Conservation (phyloP, 2,329 filamentous ascomycete species). For the Coniochaeta sp. region DNA sequence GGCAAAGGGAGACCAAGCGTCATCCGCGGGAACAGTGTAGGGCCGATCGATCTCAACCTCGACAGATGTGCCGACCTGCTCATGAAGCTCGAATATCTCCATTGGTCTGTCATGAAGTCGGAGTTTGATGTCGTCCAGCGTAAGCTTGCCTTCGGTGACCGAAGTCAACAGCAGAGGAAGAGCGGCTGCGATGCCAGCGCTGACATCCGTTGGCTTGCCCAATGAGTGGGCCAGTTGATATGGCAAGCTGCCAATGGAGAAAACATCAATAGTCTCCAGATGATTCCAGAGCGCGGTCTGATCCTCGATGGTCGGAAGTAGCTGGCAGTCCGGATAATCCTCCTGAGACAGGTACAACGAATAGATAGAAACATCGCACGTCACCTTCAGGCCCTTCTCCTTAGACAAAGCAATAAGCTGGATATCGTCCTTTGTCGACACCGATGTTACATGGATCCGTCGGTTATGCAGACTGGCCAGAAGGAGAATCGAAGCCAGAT, state of each 20-base stretch:
- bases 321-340: slow-evolving; percentile 60
- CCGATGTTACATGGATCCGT: slow-evolving; percentile 72
- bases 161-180: slow-evolving; percentile 70
- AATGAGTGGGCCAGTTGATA: slow-evolving; percentile 61
- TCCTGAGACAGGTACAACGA: slow-evolving; percentile 66
- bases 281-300: slow-evolving; percentile 70
- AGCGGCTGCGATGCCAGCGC: slow-evolving; percentile 63
- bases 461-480: slow-evolving; percentile 71
- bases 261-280: slow-evolving; percentile 66
- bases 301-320: slow-evolving; percentile 59
- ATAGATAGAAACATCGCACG: slow-evolving; percentile 77
- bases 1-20: slow-evolving; percentile 63
- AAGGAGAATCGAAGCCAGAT: slow-evolving; percentile 72
- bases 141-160: slow-evolving; percentile 64
- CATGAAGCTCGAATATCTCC: slow-evolving; percentile 75
- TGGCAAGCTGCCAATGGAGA: slow-evolving; percentile 71
- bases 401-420: slow-evolving; percentile 70
- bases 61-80: slow-evolving; percentile 64
- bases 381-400: slow-evolving; percentile 73
- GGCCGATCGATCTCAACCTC: slow-evolving; percentile 71
- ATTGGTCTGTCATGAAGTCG: slow-evolving; percentile 73
- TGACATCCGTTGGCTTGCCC: slow-evolving; percentile 45
- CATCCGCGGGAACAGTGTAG: slow-evolving; percentile 46
- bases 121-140: slow-evolving; percentile 62
- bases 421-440: slow-evolving; percentile 77